A percentile compares a stretch with the other conserved stretches of the same genome.
Conservation (phyloP, 2,329 filamentous ascomycete genomes). For the Colletotrichum sp. region DNA sequence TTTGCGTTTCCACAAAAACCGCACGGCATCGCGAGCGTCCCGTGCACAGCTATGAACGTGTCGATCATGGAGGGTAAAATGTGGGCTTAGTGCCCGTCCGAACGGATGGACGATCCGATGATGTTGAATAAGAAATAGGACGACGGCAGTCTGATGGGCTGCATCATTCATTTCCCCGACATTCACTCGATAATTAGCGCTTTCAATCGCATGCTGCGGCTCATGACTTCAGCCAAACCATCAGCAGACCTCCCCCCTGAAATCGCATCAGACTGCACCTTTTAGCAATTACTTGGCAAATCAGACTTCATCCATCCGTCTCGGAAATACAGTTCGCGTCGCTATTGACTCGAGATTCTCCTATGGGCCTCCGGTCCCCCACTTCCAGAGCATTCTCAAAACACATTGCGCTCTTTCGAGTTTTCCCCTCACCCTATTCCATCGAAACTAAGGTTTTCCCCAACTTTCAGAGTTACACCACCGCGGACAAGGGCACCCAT, state of each 20-base stretch:
- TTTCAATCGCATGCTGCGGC: not conserved
- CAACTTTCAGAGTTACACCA: not conserved
- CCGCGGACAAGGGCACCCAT: not conserved
- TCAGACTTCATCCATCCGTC: not conserved
- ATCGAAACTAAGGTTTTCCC: not conserved
- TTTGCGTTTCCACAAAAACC: not conserved
- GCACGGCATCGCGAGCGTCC: not conserved
- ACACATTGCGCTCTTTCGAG: not conserved
- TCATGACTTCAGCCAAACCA: not conserved
- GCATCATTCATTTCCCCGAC: not conserved
- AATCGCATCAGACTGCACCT: too few relatives aligned
- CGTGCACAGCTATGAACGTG: not conserved
- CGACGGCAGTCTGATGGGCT: not conserved
- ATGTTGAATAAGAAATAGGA: not conserved
- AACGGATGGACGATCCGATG: not conserved
- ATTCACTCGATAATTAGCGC: not conserved
- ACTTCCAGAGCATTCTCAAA: not conserved
- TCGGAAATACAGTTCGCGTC: not conserved
- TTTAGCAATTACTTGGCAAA: not conserved
- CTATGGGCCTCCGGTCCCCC: not conserved
- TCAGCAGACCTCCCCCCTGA: not conserved
- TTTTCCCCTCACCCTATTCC: not conserved
- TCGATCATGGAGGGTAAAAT: not conserved
- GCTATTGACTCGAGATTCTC: not conserved
- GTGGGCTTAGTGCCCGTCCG: not conserved